Base-by-base conservation (phyloP, 2,329 filamentous ascomycete genomes). In the Penicillium brevicompactum region DNA sequence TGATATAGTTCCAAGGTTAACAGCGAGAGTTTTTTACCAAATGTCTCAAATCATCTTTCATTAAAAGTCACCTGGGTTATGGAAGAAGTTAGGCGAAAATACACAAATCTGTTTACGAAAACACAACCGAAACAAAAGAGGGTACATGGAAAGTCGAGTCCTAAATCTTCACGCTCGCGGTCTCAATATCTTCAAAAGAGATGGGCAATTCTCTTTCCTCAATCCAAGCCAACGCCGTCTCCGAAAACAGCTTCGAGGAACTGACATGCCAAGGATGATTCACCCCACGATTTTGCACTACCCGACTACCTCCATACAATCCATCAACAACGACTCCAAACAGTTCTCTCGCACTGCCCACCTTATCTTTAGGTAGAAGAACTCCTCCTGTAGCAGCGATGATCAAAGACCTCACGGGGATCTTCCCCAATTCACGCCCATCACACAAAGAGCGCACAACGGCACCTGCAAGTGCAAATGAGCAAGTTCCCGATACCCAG, bases 211-310 rank as follows among this genome's bases (percentile, higher is more conserved):
- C 5, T 14, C 44, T 22, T 5, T 18, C 45, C 46, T 13, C 40
- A 32, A 55, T 46, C 56, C 56, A 58, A 6, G 22, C 11, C 6
- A 49, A 16, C 10, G 52, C 32, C 45, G 31, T 55, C 9, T 50
- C 31, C 14, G 40, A 45, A 50, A 58, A 58, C 13, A 46, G 40
- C 3, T 3, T 16, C n/a, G 56, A 49, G 6, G 46, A 18, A 10
- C 46, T 43, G 2, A 58, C 21, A 55, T 55, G 52, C 56, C 56
- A 58, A 11, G 34, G 42, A 55, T 58, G 56, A 16, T 46, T 30
- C 30, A 58, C 32, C 14, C 49, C 48, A 14, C 45, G 45, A 46
- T 52, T 46, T 16, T 48, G 21, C 30, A 55, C 56, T 42, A 52
- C 45, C 37, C 56, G 48, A 50, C 49, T 58, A 10, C 56, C 56